phyloP scores from a whole-genome alignment of 1,139 yeast genomes.

The Candida labiduridarum region DNA sequence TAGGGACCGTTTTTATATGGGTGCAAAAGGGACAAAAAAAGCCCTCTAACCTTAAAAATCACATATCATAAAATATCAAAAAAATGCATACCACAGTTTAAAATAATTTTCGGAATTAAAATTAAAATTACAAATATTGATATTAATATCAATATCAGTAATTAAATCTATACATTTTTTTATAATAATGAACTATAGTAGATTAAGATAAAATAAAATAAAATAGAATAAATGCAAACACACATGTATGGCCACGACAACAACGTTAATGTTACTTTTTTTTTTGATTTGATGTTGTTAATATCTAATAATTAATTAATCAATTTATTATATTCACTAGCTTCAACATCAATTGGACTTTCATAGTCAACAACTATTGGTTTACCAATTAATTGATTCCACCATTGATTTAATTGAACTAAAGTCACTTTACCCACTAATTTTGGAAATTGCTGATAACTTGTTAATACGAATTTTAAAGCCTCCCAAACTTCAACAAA shows the following conservation, averaged over 20 bases:
- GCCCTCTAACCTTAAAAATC: not conserved
- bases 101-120: not conserved
- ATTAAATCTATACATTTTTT: not conserved
- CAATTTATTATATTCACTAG: constrained; percentile 14
- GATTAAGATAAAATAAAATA: not conserved
- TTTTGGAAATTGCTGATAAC: constrained; percentile 73
- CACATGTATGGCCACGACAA: no score
- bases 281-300: not conserved
- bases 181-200: no score
- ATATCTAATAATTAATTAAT: constrained; percentile 6
- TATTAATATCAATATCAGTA: not conserved
- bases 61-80: constrained; percentile 5
- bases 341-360: constrained; percentile 16
- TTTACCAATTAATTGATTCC: constrained; percentile 76
- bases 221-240: not conserved
- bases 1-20: not conserved
- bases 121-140: not conserved
- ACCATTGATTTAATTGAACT: constrained; percentile 53
- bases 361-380: constrained; percentile 15
- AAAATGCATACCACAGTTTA: constrained; percentile 4
- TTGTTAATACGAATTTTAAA: constrained; percentile 59
- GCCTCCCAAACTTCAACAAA: constrained; percentile 63
- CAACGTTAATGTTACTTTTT: no score
- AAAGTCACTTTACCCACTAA: constrained; percentile 55
- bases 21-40: not conserved